Percentiles rank a stretch among this genome's conserved stretches.
Conservation (phyloP, 2,329 filamentous ascomycete genomes). For the Acrodontium crateriforme region DNA sequence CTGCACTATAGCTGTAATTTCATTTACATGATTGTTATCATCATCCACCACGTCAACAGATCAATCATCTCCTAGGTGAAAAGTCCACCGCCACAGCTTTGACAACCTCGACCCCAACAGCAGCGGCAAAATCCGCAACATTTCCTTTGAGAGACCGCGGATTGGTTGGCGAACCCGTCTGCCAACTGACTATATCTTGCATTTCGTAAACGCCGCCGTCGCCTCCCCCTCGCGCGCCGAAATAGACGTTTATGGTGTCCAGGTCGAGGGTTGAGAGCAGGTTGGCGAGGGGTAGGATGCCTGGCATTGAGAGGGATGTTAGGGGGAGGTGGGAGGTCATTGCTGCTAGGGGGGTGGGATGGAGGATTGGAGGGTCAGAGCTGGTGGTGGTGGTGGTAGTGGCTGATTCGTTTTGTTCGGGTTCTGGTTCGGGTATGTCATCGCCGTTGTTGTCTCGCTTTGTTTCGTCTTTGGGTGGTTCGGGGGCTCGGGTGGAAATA, state of each 20-base stretch:
- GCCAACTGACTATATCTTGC: conserved; percentile 47
- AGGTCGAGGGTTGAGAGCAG: conserved; percentile 41
- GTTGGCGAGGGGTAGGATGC: conserved; percentile 43
- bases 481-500: too few relatives aligned
- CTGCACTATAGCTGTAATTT: too few relatives aligned
- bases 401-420: too few relatives aligned
- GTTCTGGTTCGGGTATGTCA: too few relatives aligned
- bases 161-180: conserved; percentile 29
- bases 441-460: neutral
- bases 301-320: conserved; percentile 52
- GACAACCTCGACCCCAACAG: conserved; percentile 48
- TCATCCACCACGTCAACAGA: too few relatives aligned
- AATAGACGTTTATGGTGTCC: conserved; percentile 43
- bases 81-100: conserved; percentile 47
- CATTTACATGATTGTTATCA: too few relatives aligned
- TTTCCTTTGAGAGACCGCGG: conserved; percentile 38
- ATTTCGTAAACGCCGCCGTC: conserved; percentile 18
- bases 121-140: conserved; percentile 54
- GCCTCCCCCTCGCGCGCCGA: conserved; percentile 19
- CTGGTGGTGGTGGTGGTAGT: too few relatives aligned
- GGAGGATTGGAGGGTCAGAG: too few relatives aligned
- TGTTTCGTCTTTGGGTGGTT: neutral
- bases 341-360: conserved; percentile 21
- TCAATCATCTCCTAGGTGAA: conserved; percentile 4
- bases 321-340: conserved; percentile 31